These are phyloP conservation scores for Tetrapyrgos nigripes DNA, from an alignment of 1,284 basidiomycete species.

Conservation along the genomic window DNA sequence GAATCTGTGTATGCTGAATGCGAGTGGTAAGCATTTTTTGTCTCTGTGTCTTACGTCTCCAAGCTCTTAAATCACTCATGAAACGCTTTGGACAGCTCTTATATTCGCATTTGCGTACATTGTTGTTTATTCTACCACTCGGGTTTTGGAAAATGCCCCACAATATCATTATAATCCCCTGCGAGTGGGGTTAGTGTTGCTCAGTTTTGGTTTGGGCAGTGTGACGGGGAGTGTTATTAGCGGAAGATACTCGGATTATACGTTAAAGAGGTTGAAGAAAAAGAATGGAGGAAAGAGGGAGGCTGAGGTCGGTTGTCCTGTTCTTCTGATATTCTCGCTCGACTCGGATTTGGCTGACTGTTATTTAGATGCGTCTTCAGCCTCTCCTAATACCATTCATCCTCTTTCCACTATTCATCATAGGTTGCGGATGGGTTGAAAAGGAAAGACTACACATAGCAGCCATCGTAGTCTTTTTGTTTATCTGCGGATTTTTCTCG, in stretches of 20 bases:
- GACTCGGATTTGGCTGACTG: background rate
- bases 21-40: constrained; percentile 61
- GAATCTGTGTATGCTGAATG: constrained; percentile 70
- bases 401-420: constrained; percentile 61
- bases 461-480: constrained; percentile 67
- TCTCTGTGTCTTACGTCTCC: constrained; percentile 2
- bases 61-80: too few relatives aligned
- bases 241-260: constrained; percentile 78
- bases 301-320: constrained; percentile 61
- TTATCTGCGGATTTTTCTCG: constrained; percentile 72
- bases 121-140: constrained; percentile 73
- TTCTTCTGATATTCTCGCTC: background rate
- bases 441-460: constrained; percentile 69
- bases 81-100: constrained; percentile 56
- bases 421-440: constrained; percentile 82
- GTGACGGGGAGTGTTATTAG: constrained; percentile 70
- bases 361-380: constrained; percentile 70
- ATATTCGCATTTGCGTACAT: constrained; percentile 79
- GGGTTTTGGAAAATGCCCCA: constrained; percentile 61
- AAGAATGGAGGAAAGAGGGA: constrained; percentile 65
- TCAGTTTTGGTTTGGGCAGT: constrained; percentile 74
- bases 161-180: constrained; percentile 74
- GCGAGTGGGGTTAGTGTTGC: constrained; percentile 76
- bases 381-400: constrained; percentile 63
- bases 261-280: constrained; percentile 60